Percentiles rank a stretch among this genome's conserved stretches.
Conservation (phyloP, 192 early-diverging fungal species). For the Backusella australiensis region DNA sequence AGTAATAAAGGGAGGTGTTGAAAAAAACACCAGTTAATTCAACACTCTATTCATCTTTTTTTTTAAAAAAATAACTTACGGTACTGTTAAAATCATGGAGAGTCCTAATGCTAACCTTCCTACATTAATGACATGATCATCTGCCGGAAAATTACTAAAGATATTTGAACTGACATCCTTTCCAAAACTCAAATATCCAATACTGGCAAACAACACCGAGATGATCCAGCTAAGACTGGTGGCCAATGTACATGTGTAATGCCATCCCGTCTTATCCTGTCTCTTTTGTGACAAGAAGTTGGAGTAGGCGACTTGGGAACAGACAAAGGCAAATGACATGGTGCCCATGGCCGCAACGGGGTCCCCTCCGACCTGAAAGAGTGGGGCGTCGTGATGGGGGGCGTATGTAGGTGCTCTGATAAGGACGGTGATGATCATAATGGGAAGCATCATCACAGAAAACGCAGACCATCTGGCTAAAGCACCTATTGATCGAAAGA, state of each 20-base stretch:
- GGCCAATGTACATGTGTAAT: slow-evolving; percentile 44
- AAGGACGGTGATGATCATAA: slow-evolving; percentile 59
- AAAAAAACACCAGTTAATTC: neutral
- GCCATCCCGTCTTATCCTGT: slow-evolving; percentile 47
- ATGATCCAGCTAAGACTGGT: slow-evolving; percentile 46
- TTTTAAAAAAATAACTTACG: slow-evolving; percentile 28
- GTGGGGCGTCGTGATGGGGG: slow-evolving; percentile 46
- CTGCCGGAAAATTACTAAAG: slow-evolving; percentile 62
- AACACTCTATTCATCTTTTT: too few relatives aligned
- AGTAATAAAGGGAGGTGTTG: neutral
- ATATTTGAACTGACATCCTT: slow-evolving; percentile 57
- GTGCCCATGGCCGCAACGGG: slow-evolving; percentile 62
- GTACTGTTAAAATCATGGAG: slow-evolving; percentile 58
- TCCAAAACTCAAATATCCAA: slow-evolving; percentile 64
- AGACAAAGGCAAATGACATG: slow-evolving; percentile 67
- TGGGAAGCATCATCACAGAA: slow-evolving; percentile 57
- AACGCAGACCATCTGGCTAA: slow-evolving; percentile 51
- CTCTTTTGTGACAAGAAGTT: slow-evolving; percentile 50
- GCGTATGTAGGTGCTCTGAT: slow-evolving; percentile 53
- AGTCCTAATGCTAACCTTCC: slow-evolving; percentile 59
- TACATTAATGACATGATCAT: slow-evolving; percentile 57
- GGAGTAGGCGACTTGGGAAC: slow-evolving; percentile 58
- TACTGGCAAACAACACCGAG: slow-evolving; percentile 57
- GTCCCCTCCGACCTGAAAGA: slow-evolving; percentile 52
- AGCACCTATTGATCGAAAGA: slow-evolving; percentile 63